Percentiles rank a stretch among this genome's conserved stretches.
phyloP scores from a whole-genome alignment of 2,329 filamentous ascomycete genomes.

The Ascochyta koolunga region DNA sequence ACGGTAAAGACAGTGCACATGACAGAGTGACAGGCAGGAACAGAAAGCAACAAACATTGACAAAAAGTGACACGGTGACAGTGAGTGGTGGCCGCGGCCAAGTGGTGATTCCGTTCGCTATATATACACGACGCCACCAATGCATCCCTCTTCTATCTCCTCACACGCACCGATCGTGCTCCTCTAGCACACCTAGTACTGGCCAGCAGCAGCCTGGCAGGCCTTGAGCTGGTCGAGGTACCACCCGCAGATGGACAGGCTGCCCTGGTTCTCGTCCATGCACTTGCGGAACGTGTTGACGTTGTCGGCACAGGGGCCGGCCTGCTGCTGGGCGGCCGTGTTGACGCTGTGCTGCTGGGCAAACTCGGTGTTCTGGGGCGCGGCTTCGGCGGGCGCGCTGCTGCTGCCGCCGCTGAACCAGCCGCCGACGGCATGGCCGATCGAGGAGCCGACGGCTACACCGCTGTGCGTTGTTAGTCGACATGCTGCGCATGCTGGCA shows the following conservation, averaged over 20 bases:
- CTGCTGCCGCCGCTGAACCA: conserved; percentile 79
- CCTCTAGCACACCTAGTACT: conserved; percentile 49
- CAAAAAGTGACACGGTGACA: no score
- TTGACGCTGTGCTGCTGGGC: conserved; percentile 29
- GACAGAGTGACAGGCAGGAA: no score
- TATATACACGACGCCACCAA: conserved; percentile 1
- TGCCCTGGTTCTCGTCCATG: conserved; percentile 93
- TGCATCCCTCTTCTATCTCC: no score
- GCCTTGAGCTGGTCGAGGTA: conserved; percentile 89
- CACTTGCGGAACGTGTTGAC: conserved; percentile 89
- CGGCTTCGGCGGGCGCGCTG: conserved; percentile 58
- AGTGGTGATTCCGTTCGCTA: neutral
- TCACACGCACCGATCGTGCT: conserved; percentile 2
- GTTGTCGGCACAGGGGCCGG: conserved; percentile 70
- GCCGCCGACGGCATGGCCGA: conserved; percentile 92
- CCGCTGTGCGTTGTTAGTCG: conserved; percentile 64
- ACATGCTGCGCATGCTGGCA: neutral
- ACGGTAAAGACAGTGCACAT: no score
- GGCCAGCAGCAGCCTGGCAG: conserved; percentile 55
- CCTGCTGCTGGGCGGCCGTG: conserved; percentile 48
- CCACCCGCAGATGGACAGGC: conserved; percentile 96
- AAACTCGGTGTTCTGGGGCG: conserved; percentile 44
- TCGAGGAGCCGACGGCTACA: conserved; percentile 93
- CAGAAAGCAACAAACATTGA: no score
- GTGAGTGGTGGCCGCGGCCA: neutral